Evolutionary conservation across 139 green algal genomes (phyloP), one percentile per base, ranked within the genome.

Genomic region (Volvox africanus): DNA sequence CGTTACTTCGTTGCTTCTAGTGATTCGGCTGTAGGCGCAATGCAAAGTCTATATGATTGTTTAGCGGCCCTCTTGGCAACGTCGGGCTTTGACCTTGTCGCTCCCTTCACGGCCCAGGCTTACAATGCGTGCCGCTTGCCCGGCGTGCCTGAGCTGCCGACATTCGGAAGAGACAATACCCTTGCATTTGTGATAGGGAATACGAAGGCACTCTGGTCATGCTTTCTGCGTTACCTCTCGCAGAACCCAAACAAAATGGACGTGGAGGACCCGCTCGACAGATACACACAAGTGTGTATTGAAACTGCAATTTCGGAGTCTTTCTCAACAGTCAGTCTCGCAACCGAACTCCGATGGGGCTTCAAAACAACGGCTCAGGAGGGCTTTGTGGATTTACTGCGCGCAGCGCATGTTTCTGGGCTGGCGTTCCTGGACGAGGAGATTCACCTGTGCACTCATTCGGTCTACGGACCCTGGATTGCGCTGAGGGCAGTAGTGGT

Each of bases 311-410:
- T 88, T 20, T 28, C 32, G 3, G 35, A 88, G 26, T 14, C 20
- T 12, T 87, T 32, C 55, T 33, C 20, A 18, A 62, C 21, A 24
- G 50, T 1, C 6, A 13, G 24, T n/a, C 55, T 71, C 24, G 30
- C 30, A 61, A 50, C 16, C n/a, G 61, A 76, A 32, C 1, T 88
- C 2, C 83, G 67, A 1, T 80, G 20, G 33, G 55, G 55, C 67
- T 67, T 50, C 67, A 44, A 80, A 19, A 88, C 83, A 21, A 26
- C 14, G 33, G 32, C 37, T 33, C 16, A 13, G 18, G 78, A 80
- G 1, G 37, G 36, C 37, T 89, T 89, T n/a, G 37, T 81, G 35
- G 84, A 89, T 44, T 62, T 82, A 44, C 69, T 82, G 26, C 68
- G n/a, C 18, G 84, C 84, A 0, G 68, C 69, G 30, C 33, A 35